Percentiles rank a stretch among this genome's conserved stretches.
These are phyloP conservation scores for Tricholoma hemisulphureum DNA, from an alignment of 768 basidiomycete genomes.

Conservation along the genomic window DNA sequence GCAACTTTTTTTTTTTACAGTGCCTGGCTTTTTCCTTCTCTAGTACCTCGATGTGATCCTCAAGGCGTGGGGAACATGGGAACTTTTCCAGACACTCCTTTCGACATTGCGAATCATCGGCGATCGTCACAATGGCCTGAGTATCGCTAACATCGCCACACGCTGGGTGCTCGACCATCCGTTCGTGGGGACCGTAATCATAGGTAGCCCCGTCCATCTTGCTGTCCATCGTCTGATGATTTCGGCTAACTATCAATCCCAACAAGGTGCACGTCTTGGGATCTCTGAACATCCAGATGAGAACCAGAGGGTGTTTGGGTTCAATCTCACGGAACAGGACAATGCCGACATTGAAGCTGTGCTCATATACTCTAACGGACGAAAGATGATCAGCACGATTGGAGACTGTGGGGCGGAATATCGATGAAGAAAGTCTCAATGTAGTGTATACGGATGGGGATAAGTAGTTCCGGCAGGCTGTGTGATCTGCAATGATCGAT, in stretches of 20 bases:
- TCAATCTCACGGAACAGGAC: conserved; percentile 56
- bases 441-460: neutral
- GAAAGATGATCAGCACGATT: conserved; percentile 61
- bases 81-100: conserved; percentile 69
- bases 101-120: conserved; percentile 59
- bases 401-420: conserved; percentile 89
- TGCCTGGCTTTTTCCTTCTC: conserved; percentile 1
- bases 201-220: conserved; percentile 55
- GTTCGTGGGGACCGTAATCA: conserved; percentile 76
- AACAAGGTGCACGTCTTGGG: conserved; percentile 69
- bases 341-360: conserved; percentile 62
- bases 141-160: conserved; percentile 76
- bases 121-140: conserved; percentile 60
- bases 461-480: neutral
- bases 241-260: neutral
- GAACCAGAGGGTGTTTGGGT: conserved; percentile 61
- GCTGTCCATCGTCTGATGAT: neutral
- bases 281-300: conserved; percentile 72
- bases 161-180: conserved; percentile 81
- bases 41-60: conserved; percentile 85
- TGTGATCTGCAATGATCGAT: neutral
- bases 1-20: neutral
- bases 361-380: conserved; percentile 57
- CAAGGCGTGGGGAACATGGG: conserved; percentile 77
- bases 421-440: conserved; percentile 36